Conservation (phyloP, 352 stramenopile species). For the Hyaloperonospora brassicae region DNA sequence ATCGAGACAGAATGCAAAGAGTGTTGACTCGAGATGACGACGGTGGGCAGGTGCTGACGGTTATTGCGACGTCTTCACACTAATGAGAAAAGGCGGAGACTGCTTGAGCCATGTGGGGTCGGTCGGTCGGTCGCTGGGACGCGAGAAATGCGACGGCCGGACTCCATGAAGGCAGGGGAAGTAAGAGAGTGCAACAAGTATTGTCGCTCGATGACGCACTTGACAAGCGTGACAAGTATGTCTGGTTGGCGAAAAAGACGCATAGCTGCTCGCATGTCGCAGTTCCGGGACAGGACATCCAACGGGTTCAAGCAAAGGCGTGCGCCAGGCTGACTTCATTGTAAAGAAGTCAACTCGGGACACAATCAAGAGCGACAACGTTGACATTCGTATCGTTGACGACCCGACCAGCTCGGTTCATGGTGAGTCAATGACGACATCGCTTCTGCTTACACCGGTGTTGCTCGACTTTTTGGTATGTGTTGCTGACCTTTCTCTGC, state of each 20-base stretch:
- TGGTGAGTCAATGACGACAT: conserved; percentile 13
- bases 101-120: conserved; percentile 3
- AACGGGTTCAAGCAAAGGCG: not conserved
- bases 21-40: not conserved
- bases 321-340: conserved; percentile 1
- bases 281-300: conserved; percentile 16
- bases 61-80: conserved; percentile 12
- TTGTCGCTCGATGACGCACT: not conserved
- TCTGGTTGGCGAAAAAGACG: conserved; percentile 5
- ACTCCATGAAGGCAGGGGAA: not conserved
- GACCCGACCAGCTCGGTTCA: conserved; percentile 4
- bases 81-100: not conserved
- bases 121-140: conserved; percentile 3
- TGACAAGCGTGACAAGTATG: conserved; percentile 8
- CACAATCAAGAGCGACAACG: too few relatives aligned
- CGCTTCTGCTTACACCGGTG: not conserved
- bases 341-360: conserved; percentile 4
- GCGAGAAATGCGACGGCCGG: conserved; percentile 10
- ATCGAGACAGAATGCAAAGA: too few relatives aligned
- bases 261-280: conserved; percentile 19
- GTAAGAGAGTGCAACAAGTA: conserved; percentile 1
- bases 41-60: conserved; percentile 5
- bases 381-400: too few relatives aligned
- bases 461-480: not conserved
- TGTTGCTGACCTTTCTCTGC: conserved; percentile 8